Evolutionary conservation across 202 grass and related monocot species (phyloP), one percentile per base, ranked within the genome.

Genomic region (Setaria viridis): DNA sequence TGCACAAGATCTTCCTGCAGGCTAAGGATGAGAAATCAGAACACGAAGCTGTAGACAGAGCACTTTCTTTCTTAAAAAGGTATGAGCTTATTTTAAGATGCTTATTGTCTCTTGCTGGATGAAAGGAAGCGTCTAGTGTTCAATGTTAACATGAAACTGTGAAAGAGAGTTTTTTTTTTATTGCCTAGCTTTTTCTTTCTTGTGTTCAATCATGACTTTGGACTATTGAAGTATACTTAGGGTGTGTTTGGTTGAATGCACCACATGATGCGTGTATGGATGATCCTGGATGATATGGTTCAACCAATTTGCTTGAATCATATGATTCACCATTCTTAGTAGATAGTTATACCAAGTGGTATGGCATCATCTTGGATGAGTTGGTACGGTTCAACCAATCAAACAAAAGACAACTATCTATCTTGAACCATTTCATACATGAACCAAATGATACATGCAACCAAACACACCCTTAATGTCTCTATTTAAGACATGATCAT

Each of bases 81-180:
- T 87, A 76, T 69, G 63, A 35, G 6, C 21, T 19, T 80, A 7
- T 72, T 63, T 58, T 79, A 50, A 48, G 32, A 1, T 10, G 32
- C 9, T 51, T 4, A 17, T 51, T 16, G 30, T 4, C 32, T 65
- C 30, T 34, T 77, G 12, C 62, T 67, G 16, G 20, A 77, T 75
- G 71, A 75, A 84, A 76, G 35, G 55, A 76, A 30, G 54, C 62
- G 43, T 83, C 41, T 63, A 60, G 54, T 76, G 60, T 76, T 66
- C 63, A 76, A 42, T 25, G 10, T 67, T 45, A 32, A 55, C 33
- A 45, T 84, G n/a, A 84, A 81, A 48, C 33, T 60, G 70, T 51
- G 59, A 32, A 32, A 54, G 48, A 11, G 14, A 74, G 19, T 54
- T 4, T 34, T 74, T n/a, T n/a, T 74, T 49, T 12, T 54, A n/a